phyloP scores from a whole-genome alignment of 805 yeast genomes.

The Metschnikowia hibisci region DNA sequence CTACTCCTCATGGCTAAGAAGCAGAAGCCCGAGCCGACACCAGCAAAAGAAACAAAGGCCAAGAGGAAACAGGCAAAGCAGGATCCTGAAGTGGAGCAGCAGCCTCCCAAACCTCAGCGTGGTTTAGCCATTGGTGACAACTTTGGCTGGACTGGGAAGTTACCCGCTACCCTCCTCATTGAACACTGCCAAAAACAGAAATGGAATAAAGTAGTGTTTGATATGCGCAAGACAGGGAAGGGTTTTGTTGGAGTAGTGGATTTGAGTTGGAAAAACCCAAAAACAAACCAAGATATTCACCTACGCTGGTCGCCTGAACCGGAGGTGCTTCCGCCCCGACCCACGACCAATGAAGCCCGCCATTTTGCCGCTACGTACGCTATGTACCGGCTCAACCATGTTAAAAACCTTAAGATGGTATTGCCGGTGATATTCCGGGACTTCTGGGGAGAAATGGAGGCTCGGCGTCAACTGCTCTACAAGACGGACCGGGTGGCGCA shows the following conservation, averaged over 20 bases:
- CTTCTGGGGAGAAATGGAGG: slow-evolving; percentile 73
- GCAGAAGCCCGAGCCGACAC: slow-evolving; percentile 7
- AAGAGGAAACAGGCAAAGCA: slow-evolving; percentile 7
- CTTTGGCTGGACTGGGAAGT: slow-evolving; percentile 90
- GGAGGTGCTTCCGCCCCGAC: slow-evolving; percentile 58
- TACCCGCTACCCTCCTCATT: slow-evolving; percentile 80
- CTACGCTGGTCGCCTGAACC: slow-evolving; percentile 52
- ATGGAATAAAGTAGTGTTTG: slow-evolving; percentile 85
- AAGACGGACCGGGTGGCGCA: slow-evolving; percentile 47
- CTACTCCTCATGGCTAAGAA: slow-evolving; percentile 11
- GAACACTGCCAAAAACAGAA: slow-evolving; percentile 84
- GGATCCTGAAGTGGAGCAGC: slow-evolving; percentile 5
- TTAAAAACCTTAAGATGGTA: slow-evolving; percentile 81
- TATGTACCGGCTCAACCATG: slow-evolving; percentile 70
- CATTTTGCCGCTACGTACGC: slow-evolving; percentile 90
- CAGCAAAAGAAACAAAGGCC: slow-evolving; percentile 6
- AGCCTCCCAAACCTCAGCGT: slow-evolving; percentile 31
- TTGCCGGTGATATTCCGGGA: slow-evolving; percentile 78
- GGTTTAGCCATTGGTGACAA: slow-evolving; percentile 49
- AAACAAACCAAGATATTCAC: slow-evolving; percentile 62
- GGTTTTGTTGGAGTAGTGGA: slow-evolving; percentile 67
- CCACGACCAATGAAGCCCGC: slow-evolving; percentile 84
- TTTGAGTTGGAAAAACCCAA: slow-evolving; percentile 73
- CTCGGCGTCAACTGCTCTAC: slow-evolving; percentile 47
- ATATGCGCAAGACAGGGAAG: slow-evolving; percentile 45